A percentile compares a stretch with the other conserved stretches of the same genome.
These are phyloP conservation scores for Diddensiella santjacobensis DNA, from an alignment of 805 yeast species.

Conservation along the genomic window DNA sequence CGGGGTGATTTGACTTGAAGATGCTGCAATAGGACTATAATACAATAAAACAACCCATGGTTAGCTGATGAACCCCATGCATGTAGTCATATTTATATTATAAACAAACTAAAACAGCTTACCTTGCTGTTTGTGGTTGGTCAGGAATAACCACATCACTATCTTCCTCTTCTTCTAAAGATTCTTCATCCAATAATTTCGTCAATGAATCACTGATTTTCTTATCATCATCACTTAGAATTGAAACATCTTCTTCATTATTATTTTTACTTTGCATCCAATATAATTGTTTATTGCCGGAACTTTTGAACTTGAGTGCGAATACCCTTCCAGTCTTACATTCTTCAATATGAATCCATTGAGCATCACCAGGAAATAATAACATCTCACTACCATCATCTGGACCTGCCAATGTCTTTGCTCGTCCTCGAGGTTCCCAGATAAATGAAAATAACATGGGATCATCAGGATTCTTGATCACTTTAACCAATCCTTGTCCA, in stretches of 20 bases:
- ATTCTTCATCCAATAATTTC: conserved; percentile 43
- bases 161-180: conserved; percentile 27
- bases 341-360: conserved; percentile 64
- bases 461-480: conserved; percentile 63
- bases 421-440: conserved; percentile 63
- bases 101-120: too few relatives aligned
- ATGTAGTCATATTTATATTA: too few relatives aligned
- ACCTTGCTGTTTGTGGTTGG: too few relatives aligned
- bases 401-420: conserved; percentile 28
- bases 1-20: conserved; percentile 1
- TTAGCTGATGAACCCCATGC: neutral
- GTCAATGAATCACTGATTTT: conserved; percentile 46
- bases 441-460: conserved; percentile 64
- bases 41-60: neutral
- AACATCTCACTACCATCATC: conserved; percentile 49
- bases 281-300: conserved; percentile 52
- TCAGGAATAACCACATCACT: conserved; percentile 18
- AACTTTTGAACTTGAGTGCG: conserved; percentile 57
- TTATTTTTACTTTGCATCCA: conserved; percentile 78
- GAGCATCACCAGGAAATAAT: conserved; percentile 81
- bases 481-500: conserved; percentile 60
- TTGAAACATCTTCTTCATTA: conserved; percentile 49
- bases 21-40: neutral
- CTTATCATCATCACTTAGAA: conserved; percentile 57
- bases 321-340: conserved; percentile 77